Conservation (phyloP, 179 eudicot genomes). For the Beta corolliflora region DNA sequence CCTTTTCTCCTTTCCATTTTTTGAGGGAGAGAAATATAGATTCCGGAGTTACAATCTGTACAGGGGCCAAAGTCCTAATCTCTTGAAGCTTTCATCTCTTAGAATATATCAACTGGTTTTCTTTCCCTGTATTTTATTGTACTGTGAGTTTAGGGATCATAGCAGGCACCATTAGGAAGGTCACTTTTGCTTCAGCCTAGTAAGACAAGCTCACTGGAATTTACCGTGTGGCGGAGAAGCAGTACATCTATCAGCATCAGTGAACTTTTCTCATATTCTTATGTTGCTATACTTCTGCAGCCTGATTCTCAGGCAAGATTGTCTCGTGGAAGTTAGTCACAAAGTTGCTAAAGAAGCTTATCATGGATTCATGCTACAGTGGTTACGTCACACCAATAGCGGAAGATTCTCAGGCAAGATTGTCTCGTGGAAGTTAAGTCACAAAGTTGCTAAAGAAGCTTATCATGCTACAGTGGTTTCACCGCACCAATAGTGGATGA, state of each 20-base stretch:
- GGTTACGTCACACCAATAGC: too few species aligned
- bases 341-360: not conserved
- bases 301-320: not conserved
- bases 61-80: too few species aligned
- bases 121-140: not conserved
- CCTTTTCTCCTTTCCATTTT: too few species aligned
- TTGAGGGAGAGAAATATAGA: too few species aligned
- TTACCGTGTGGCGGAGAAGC: not conserved
- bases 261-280: not conserved
- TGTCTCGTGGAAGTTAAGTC: not conserved
- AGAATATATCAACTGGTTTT: not conserved
- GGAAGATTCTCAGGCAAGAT: not conserved
- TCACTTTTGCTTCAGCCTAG: not conserved
- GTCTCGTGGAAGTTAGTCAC: not conserved
- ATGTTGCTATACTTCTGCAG: not conserved
- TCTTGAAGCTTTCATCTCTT: too few species aligned
- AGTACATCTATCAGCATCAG: not conserved
- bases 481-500: not conserved
- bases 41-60: too few species aligned
- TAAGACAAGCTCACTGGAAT: not conserved
- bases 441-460: not conserved
- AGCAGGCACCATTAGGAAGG: not conserved
- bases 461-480: not conserved
- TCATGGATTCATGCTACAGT: not conserved
- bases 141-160: not conserved